Evolutionary conservation across 2,329 filamentous ascomycete genomes (phyloP).

Genomic region (Onygenales sp.): DNA sequence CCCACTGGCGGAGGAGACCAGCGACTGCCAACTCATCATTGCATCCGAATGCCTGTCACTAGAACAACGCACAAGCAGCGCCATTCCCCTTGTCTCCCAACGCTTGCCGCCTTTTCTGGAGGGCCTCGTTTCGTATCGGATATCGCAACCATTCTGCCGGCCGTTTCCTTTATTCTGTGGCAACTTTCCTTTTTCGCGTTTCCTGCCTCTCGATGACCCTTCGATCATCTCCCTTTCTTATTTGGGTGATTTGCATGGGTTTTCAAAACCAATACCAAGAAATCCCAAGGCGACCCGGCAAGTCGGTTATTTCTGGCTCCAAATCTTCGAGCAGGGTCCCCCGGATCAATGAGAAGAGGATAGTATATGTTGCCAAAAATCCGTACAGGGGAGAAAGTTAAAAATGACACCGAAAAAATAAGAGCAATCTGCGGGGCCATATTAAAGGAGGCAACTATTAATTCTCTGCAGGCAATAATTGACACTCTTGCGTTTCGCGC

Average conservation of each 20-base stretch:
- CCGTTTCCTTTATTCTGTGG: background rate
- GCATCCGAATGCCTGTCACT: slow-evolving; percentile 47
- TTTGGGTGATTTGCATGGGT: background rate
- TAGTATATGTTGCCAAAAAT: too few relatives aligned
- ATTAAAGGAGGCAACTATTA: background rate
- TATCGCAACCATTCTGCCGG: background rate
- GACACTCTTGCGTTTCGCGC: background rate
- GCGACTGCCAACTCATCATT: slow-evolving; percentile 69
- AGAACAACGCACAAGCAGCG: slow-evolving; percentile 12
- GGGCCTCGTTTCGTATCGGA: slow-evolving; percentile 1
- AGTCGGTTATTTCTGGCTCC: background rate
- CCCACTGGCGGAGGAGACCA: slow-evolving; percentile 46
- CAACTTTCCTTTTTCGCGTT: background rate
- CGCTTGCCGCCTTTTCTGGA: background rate
- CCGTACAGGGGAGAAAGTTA: background rate
- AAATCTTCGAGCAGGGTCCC: background rate
- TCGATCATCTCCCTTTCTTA: background rate
- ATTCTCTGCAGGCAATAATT: slow-evolving; percentile 1
- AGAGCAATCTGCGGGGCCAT: background rate
- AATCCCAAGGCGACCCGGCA: background rate
- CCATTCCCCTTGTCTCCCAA: background rate
- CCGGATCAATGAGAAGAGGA: background rate
- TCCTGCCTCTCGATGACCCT: background rate
- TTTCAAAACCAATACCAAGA: background rate
- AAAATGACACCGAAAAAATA: background rate